phyloP scores from a whole-genome alignment of 306 rosid genomes.

The Cucurbita moschata region DNA sequence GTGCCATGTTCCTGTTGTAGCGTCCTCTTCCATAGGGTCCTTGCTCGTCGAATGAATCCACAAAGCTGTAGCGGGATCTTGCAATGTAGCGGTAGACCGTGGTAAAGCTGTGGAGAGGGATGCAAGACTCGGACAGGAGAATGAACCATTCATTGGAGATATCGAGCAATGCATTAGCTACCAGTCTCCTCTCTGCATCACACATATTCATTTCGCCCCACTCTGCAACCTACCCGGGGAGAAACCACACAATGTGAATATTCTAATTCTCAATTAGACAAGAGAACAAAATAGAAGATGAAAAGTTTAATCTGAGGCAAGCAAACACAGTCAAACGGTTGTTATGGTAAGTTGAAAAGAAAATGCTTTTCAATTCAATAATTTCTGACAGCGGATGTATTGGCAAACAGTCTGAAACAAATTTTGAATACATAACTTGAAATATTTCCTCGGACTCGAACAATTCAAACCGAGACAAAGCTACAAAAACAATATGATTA shows the following conservation, averaged over 20 bases:
- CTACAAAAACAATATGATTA: background rate
- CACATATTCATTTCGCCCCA: conserved; percentile 99
- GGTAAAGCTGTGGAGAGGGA: conserved; percentile 84
- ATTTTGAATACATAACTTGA: background rate
- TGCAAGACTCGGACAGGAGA: conserved; percentile 86
- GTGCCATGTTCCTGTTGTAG: conserved; percentile 58
- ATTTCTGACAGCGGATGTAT: background rate
- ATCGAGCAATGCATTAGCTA: conserved; percentile 90
- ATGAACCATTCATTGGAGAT: conserved; percentile 89
- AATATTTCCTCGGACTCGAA: background rate
- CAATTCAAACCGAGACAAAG: background rate
- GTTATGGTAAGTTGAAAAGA: background rate
- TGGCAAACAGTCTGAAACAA: background rate
- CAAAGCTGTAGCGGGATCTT: conserved; percentile 62
- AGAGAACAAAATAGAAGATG: background rate
- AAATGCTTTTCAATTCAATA: background rate
- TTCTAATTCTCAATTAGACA: background rate
- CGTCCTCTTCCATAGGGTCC: conserved; percentile 98
- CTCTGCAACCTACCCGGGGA: conserved; percentile 51
- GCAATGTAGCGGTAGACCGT: conserved; percentile 55
- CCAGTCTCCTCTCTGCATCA: conserved; percentile 86
- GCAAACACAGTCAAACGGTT: background rate
- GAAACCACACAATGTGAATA: background rate
- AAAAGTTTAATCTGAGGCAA: background rate
- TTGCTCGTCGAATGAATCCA: conserved; percentile 74